Evolutionary conservation across 495 filamentous ascomycete genomes (phyloP).

Genomic region (Hypoxylon fuscum): DNA sequence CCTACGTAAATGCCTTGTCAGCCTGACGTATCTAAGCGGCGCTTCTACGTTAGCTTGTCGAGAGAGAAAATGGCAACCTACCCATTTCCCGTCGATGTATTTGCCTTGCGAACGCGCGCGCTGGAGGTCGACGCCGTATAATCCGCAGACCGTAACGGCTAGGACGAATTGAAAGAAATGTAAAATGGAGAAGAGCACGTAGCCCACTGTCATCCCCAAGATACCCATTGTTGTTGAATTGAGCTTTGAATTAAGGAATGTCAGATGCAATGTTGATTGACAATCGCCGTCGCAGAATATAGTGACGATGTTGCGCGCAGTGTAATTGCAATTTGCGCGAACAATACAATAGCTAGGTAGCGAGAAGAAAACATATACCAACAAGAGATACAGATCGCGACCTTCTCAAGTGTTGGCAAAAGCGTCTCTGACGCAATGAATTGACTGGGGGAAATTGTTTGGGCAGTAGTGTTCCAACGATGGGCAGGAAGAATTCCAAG

Average conservation of each 20-base stretch:
- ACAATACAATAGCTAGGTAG: background rate
- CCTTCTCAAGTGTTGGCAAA: background rate
- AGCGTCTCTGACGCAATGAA: constrained; percentile 27
- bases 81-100: constrained; percentile 73
- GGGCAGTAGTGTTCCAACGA: constrained; percentile 8
- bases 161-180: constrained; percentile 79
- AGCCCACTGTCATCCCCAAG: constrained; percentile 45
- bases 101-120: constrained; percentile 60
- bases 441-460: background rate
- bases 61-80: constrained; percentile 38
- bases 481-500: background rate
- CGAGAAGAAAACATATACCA: background rate
- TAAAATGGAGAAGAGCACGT: constrained; percentile 59
- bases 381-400: background rate
- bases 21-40: background rate
- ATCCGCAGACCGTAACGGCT: constrained; percentile 75
- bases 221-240: constrained; percentile 49
- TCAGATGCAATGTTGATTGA: background rate
- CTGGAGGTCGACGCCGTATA: constrained; percentile 79
- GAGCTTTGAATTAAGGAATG: background rate
- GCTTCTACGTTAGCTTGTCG: background rate
- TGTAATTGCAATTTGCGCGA: background rate
- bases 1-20: constrained; percentile 43
- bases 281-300: background rate
- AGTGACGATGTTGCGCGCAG: background rate